A percentile compares a stretch with the other conserved stretches of the same genome.
Evolutionary conservation across 306 rosid species (phyloP).

Genomic region (Fragaria nilgerrensis): DNA sequence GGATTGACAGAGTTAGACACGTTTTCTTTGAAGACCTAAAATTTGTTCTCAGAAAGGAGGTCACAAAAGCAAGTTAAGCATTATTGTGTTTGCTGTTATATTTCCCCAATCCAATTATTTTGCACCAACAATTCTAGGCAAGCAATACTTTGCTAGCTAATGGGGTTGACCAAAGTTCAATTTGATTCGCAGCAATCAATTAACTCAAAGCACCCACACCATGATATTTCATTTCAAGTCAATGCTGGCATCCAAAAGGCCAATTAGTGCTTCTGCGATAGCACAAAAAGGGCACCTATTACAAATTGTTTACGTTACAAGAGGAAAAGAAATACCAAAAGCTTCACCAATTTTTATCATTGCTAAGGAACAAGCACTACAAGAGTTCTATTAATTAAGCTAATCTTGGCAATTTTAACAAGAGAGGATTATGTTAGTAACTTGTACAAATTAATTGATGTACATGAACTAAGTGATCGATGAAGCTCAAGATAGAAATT

Average conservation of each 20-base stretch:
- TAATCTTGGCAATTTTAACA: not conserved
- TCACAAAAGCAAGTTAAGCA: slow-evolving; percentile 35
- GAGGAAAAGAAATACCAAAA: slow-evolving; percentile 20
- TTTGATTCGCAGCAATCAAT: slow-evolving; percentile 20
- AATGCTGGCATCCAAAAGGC: slow-evolving; percentile 43
- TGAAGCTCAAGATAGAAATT: slow-evolving; percentile 27
- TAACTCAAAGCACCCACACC: slow-evolving; percentile 35
- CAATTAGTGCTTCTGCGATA: slow-evolving; percentile 32
- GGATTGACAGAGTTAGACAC: slow-evolving; percentile 20
- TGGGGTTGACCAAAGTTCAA: slow-evolving; percentile 48
- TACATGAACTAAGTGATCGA: slow-evolving; percentile 34
- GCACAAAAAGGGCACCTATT: slow-evolving; percentile 24
- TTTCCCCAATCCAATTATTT: slow-evolving; percentile 32
- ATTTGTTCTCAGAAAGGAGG: slow-evolving; percentile 51
- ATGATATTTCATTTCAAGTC: slow-evolving; percentile 42
- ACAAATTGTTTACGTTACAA: slow-evolving; percentile 22
- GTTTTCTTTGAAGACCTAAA: slow-evolving; percentile 31
- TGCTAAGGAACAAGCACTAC: slow-evolving; percentile 17
- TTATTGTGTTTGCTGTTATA: slow-evolving; percentile 44
- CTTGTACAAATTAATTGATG: not conserved
- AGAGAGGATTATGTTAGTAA: not conserved
- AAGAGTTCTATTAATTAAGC: not conserved
- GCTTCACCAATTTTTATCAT: slow-evolving; percentile 45
- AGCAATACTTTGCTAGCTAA: slow-evolving; percentile 20
- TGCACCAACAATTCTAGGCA: slow-evolving; percentile 34